Conservation (phyloP, 2,329 filamentous ascomycete genomes). For the Diaporthe citrichinensis region DNA sequence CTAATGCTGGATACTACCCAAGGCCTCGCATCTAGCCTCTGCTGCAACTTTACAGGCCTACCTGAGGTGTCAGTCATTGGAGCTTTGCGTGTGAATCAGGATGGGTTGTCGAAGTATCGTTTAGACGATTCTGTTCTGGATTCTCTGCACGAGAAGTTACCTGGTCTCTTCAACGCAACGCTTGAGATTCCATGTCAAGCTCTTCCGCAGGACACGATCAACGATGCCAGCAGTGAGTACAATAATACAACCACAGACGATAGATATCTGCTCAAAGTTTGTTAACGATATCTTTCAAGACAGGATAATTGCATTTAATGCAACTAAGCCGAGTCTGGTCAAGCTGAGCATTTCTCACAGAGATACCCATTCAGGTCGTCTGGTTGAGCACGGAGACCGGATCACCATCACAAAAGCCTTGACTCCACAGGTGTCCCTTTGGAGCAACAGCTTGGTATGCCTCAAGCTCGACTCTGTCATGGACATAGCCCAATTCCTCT, state of each 20-base stretch:
- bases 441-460: not conserved
- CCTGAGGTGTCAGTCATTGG: not conserved
- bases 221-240: not conserved
- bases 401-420: not conserved
- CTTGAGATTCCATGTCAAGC: not conserved
- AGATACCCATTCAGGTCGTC: not conserved
- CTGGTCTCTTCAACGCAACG: not conserved
- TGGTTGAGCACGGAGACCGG: not conserved
- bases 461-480: not conserved
- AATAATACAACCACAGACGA: not conserved
- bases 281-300: not conserved
- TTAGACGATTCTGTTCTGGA: not conserved
- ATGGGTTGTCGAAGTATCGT: accelerated
- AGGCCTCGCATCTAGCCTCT: not conserved
- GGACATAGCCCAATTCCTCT: not conserved
- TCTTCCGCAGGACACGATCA: not conserved
- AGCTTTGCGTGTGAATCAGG: not conserved
- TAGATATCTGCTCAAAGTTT: not conserved
- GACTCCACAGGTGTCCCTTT: not conserved
- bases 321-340: not conserved
- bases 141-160: not conserved
- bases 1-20: not conserved
- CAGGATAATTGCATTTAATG: not conserved
- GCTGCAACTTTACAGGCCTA: not conserved
- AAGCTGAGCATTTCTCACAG: not conserved